Evolutionary conservation across 441 rosid species (phyloP).

Genomic region (Syzygium malaccense): DNA sequence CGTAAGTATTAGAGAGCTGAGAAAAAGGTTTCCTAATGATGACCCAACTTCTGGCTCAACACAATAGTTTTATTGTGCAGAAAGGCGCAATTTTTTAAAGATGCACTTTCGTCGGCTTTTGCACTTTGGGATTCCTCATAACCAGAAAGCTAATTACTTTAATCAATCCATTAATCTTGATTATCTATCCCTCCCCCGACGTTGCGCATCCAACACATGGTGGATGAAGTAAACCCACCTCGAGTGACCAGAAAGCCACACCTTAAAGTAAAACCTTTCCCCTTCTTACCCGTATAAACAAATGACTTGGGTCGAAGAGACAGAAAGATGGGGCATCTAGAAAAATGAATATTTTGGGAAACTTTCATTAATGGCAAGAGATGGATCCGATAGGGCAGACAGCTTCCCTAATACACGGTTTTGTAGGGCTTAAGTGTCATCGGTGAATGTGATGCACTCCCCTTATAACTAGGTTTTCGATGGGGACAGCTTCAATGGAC

Average conservation of each 20-base stretch:
- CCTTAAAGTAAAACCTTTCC: not conserved
- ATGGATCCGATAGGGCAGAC: slow-evolving; percentile 3
- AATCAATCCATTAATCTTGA: not conserved
- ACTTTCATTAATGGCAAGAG: not conserved
- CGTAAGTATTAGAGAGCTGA: not conserved
- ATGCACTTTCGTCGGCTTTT: not conserved
- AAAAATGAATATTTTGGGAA: not conserved
- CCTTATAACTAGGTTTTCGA: slow-evolving; percentile 4
- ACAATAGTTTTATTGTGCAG: not conserved
- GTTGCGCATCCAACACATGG: not conserved
- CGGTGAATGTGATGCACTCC: slow-evolving; percentile 4
- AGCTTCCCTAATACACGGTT: slow-evolving; percentile 26
- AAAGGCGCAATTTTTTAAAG: not conserved
- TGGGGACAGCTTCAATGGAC: not conserved
- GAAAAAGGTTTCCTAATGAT: not conserved
- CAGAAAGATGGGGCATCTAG: not conserved
- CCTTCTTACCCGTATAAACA: not conserved
- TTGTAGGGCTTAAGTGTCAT: not conserved
- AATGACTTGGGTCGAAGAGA: not conserved
- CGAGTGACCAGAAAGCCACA: not conserved
- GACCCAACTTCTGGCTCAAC: not conserved
- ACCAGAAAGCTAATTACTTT: not conserved
- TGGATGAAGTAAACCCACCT: not conserved
- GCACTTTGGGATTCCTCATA: not conserved
- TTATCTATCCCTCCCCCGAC: not conserved